A percentile compares a stretch with the other conserved stretches of the same genome.
Evolutionary conservation across 192 early-diverging fungal species (phyloP).

Genomic region (Dissophora ornata): DNA sequence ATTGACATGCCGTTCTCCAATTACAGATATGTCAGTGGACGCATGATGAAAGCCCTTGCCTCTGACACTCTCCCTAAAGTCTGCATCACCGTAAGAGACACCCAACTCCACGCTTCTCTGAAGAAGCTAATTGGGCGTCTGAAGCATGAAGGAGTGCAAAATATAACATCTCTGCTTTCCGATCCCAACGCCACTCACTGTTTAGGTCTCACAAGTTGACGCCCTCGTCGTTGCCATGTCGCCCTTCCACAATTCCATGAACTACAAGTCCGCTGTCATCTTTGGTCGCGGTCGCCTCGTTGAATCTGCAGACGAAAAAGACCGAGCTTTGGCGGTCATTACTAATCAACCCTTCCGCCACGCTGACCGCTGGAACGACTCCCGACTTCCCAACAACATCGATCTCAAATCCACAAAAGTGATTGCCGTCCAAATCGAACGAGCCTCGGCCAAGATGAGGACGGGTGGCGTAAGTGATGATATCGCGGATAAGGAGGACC

Average conservation of each 20-base stretch:
- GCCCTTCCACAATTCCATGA: constrained; percentile 63
- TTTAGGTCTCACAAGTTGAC: constrained; percentile 56
- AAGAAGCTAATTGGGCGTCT: too few species aligned
- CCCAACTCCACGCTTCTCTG: too few species aligned
- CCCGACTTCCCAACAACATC: constrained; percentile 36
- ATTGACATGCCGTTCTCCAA: too few species aligned
- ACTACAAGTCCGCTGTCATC: constrained; percentile 59
- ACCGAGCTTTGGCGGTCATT: constrained; percentile 52
- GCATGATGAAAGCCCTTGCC: constrained; percentile 50
- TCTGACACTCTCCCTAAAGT: constrained; percentile 33
- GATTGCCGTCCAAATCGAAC: constrained; percentile 45
- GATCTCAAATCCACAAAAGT: constrained; percentile 50
- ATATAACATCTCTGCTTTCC: too few species aligned
- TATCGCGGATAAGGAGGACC: constrained; percentile 24
- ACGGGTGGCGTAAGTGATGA: constrained; percentile 32
- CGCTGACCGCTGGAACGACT: constrained; percentile 57
- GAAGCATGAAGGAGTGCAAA: too few species aligned
- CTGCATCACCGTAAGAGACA: constrained; percentile 44
- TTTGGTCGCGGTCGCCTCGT: constrained; percentile 60
- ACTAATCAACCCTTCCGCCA: constrained; percentile 60
- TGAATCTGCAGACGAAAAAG: constrained; percentile 51
- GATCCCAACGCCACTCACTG: background rate
- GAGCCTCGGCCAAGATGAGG: constrained; percentile 29
- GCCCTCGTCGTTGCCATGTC: constrained; percentile 59
- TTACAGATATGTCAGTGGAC: constrained; percentile 47